Percentiles rank a stretch among this genome's conserved stretches.
Evolutionary conservation across 2,329 filamentous ascomycete genomes (phyloP).

Genomic region (Hypoxylon rubiginosum): DNA sequence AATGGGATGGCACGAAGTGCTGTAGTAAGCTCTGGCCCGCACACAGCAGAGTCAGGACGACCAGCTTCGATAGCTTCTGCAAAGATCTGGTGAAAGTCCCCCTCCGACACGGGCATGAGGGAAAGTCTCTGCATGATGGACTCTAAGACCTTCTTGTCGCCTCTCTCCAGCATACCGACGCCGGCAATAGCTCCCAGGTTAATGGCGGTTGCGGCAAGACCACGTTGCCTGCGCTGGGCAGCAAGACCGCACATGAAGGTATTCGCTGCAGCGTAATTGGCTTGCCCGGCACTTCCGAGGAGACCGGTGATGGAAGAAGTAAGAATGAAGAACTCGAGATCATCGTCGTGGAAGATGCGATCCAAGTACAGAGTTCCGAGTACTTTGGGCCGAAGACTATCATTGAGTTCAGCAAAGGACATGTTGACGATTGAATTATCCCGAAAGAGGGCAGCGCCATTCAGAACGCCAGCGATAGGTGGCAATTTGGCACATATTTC

Average conservation of each 20-base stretch:
- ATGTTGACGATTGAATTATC: too few species aligned
- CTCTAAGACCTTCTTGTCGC: slow-evolving; percentile 25
- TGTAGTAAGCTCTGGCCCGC: too few species aligned
- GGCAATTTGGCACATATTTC: too few species aligned
- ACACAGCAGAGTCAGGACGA: too few species aligned
- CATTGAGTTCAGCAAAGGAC: too few species aligned
- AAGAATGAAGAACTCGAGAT: slow-evolving; percentile 55
- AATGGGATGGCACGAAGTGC: too few species aligned
- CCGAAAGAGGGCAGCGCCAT: too few species aligned
- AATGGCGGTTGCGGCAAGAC: slow-evolving; percentile 26
- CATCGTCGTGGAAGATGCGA: slow-evolving; percentile 26
- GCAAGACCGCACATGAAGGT: slow-evolving; percentile 48
- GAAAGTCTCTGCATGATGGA: slow-evolving; percentile 41
- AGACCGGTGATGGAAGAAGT: slow-evolving; percentile 54
- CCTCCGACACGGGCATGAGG: slow-evolving; percentile 49
- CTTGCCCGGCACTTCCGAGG: slow-evolving; percentile 56
- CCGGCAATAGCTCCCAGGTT: slow-evolving; percentile 40
- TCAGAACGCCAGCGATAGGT: too few species aligned
- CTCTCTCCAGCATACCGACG: slow-evolving; percentile 30
- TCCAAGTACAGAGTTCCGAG: slow-evolving; percentile 49
- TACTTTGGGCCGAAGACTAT: slow-evolving; percentile 46
- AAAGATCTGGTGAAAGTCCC: slow-evolving; percentile 50
- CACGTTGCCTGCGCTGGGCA: slow-evolving; percentile 31
- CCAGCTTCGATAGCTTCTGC: too few species aligned
- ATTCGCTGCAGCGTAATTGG: slow-evolving; percentile 59